These are phyloP conservation scores for Kwoniella newhampshirensis DNA, from an alignment of 768 basidiomycete species.

Conservation along the genomic window DNA sequence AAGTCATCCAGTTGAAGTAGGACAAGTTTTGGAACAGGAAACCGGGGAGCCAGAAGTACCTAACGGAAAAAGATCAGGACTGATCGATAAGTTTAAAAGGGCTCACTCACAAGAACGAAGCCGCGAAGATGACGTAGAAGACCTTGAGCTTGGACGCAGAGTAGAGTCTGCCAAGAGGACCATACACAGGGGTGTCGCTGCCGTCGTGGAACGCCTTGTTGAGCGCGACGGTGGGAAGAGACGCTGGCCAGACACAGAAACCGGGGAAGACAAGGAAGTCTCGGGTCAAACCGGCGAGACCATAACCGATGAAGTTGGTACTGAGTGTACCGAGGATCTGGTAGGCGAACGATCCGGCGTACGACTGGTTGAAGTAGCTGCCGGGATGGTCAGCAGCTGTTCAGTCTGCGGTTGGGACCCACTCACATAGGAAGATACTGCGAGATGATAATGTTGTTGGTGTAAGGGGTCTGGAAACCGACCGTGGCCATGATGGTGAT, in stretches of 20 bases:
- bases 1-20: constrained; percentile 52
- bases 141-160: constrained; percentile 23
- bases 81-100: too few species aligned
- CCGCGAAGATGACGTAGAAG: constrained; percentile 26
- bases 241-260: constrained; percentile 31
- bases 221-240: constrained; percentile 31
- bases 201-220: constrained; percentile 51
- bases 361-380: constrained; percentile 49
- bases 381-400: too few species aligned
- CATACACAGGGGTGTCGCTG: constrained; percentile 87
- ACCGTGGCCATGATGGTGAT: constrained; percentile 48
- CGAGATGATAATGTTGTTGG: constrained; percentile 31
- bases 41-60: constrained; percentile 49
- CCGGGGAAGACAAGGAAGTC: constrained; percentile 92
- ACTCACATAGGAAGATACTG: constrained; percentile 32
- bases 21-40: constrained; percentile 40
- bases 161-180: constrained; percentile 69
- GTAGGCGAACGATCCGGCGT: constrained; percentile 35
- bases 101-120: constrained; percentile 30
- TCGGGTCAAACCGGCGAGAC: constrained; percentile 81
- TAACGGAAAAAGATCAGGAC: too few species aligned
- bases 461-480: constrained; percentile 40
- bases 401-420: too few species aligned
- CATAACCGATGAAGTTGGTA: constrained; percentile 88
- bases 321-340: constrained; percentile 65